A percentile compares a stretch with the other conserved stretches of the same genome.
phyloP scores from a whole-genome alignment of 768 basidiomycete species.

The Mycena epipterygia region DNA sequence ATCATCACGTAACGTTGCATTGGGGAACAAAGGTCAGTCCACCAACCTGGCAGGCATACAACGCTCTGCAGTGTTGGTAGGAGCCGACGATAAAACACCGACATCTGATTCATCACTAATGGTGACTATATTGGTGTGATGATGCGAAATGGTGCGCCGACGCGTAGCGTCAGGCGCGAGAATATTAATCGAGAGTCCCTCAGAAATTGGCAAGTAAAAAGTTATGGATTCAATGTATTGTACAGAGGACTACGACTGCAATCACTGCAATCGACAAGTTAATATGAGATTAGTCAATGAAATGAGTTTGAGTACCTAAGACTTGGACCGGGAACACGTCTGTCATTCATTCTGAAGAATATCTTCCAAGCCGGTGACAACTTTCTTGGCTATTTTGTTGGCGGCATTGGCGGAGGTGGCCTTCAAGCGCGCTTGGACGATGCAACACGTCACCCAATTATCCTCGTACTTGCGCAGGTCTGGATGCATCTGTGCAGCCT shows the following conservation, averaged over 20 bases:
- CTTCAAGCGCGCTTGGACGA: constrained; percentile 27
- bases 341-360: neutral
- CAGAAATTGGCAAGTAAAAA: no score
- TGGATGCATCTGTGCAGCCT: constrained; percentile 21
- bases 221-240: neutral
- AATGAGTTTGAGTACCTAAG: neutral
- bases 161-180: neutral
- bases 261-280: constrained; percentile 1
- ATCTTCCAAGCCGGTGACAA: neutral
- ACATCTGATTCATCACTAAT: neutral
- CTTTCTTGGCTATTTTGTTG: neutral
- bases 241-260: neutral
- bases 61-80: constrained; percentile 23
- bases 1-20: neutral
- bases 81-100: neutral
- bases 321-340: neutral
- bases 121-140: no score
- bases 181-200: neutral
- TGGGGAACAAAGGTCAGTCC: neutral
- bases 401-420: constrained; percentile 2
- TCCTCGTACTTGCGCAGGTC: constrained; percentile 15
- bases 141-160: neutral
- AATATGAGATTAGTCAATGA: constrained; percentile 7
- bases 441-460: constrained; percentile 25
- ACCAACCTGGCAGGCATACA: constrained; percentile 24